phyloP scores from a whole-genome alignment of 352 stramenopile species.

The Peronospora destructor region DNA sequence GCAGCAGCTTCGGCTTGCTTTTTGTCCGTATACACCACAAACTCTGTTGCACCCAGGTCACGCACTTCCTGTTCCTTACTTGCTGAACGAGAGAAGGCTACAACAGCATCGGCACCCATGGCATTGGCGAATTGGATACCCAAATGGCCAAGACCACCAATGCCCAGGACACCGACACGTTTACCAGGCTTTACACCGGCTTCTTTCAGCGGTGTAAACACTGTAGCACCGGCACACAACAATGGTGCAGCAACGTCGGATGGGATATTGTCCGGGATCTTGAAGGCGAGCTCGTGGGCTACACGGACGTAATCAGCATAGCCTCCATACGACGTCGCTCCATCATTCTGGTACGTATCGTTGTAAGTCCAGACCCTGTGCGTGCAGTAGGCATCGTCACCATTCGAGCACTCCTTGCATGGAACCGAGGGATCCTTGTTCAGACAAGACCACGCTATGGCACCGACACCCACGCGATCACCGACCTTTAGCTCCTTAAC shows the following conservation, averaged over 20 bases:
- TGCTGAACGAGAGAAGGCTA: constrained; percentile 55
- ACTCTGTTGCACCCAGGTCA: constrained; percentile 52
- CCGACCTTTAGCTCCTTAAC: constrained; percentile 64
- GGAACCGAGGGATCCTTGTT: constrained; percentile 39
- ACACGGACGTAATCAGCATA: constrained; percentile 71
- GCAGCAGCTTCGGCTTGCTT: constrained; percentile 25
- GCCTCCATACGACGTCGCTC: constrained; percentile 37
- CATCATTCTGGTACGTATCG: constrained; percentile 39
- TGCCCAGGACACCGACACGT: constrained; percentile 64
- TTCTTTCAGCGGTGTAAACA: constrained; percentile 63
- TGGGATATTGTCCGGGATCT: constrained; percentile 63
- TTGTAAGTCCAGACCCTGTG: constrained; percentile 48
- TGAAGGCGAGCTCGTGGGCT: constrained; percentile 55
- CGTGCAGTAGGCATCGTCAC: constrained; percentile 60
- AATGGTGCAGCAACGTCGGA: constrained; percentile 53
- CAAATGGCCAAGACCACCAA: constrained; percentile 82
- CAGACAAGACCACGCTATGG: constrained; percentile 61
- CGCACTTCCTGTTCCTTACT: constrained; percentile 53
- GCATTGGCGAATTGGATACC: constrained; percentile 73
- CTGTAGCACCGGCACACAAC: constrained; percentile 78
- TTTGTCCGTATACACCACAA: constrained; percentile 45
- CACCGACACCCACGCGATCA: constrained; percentile 83
- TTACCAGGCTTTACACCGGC: constrained; percentile 38
- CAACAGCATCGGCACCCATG: constrained; percentile 44
- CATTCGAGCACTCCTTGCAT: constrained; percentile 55